These are phyloP conservation scores for Eimeria falciformis DNA, from an alignment of 169 alveolate genomes.

Conservation along the genomic window DNA sequence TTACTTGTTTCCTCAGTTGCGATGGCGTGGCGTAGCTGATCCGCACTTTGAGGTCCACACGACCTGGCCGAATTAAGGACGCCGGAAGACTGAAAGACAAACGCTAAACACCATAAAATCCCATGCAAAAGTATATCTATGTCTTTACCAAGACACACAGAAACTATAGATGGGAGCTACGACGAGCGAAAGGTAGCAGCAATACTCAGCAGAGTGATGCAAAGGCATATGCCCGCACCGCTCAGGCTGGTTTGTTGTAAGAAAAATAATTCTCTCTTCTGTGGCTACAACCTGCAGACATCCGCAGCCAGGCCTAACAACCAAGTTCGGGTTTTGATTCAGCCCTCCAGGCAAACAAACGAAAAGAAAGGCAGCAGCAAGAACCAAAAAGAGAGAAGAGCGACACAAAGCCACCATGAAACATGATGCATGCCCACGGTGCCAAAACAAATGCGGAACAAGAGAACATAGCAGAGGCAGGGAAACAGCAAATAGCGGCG, in stretches of 20 bases:
- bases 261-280: slow-evolving; percentile 87
- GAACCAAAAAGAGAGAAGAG: too few relatives aligned
- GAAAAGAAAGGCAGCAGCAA: not conserved
- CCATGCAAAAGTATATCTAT: not conserved
- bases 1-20: slow-evolving; percentile 81
- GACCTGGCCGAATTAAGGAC: slow-evolving; percentile 87
- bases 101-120: not conserved
- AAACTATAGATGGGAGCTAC: not conserved
- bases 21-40: slow-evolving; percentile 85
- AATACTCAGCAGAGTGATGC: not conserved
- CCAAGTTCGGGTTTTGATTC: not conserved
- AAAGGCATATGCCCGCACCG: slow-evolving; percentile 21
- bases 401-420: too few relatives aligned
- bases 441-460: not conserved
- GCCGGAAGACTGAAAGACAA: slow-evolving; percentile 82
- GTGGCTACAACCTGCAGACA: slow-evolving; percentile 83
- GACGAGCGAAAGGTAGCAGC: not conserved
- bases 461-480: not conserved
- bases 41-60: slow-evolving; percentile 88
- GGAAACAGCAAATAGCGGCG: not conserved
- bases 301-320: not conserved
- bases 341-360: not conserved
- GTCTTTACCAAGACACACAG: not conserved
- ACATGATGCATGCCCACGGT: not conserved
- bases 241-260: slow-evolving; percentile 88